These are phyloP conservation scores for Spergularia marina DNA, from an alignment of 148 eudicot genomes.

Conservation along the genomic window DNA sequence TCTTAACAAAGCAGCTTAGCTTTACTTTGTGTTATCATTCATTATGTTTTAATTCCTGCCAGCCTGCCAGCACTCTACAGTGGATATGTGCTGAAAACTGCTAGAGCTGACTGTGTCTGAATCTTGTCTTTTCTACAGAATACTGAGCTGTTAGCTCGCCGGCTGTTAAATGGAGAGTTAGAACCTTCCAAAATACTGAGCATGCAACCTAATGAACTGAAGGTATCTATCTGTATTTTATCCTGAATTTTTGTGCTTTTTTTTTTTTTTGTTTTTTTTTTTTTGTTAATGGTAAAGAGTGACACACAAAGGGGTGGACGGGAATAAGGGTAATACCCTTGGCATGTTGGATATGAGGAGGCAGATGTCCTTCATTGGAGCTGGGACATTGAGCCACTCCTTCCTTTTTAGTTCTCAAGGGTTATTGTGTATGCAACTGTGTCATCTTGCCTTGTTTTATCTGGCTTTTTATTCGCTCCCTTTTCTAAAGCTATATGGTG, in stretches of 20 bases:
- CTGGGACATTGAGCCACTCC: too few species aligned
- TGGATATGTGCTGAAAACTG: background rate
- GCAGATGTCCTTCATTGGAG: too few species aligned
- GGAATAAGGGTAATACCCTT: too few species aligned
- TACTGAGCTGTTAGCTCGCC: slow-evolving; percentile 60
- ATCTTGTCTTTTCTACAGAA: slow-evolving; percentile 39
- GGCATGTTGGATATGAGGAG: too few species aligned
- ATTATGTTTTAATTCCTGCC: background rate
- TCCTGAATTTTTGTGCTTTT: too few species aligned
- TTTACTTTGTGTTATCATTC: background rate
- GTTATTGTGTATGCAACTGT: background rate
- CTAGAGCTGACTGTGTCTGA: background rate
- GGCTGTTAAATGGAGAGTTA: slow-evolving; percentile 74
- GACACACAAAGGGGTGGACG: too few species aligned
- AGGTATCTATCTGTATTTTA: slow-evolving; percentile 42
- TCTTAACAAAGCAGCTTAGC: background rate
- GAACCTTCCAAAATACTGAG: slow-evolving; percentile 72
- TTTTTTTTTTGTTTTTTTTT: too few species aligned
- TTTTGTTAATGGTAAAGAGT: too few species aligned
- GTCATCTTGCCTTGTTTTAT: background rate
- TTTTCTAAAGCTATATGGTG: background rate
- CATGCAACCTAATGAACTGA: slow-evolving; percentile 84
- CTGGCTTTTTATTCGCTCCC: background rate
- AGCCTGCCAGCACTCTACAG: background rate
- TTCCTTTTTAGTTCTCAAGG: background rate